A percentile compares a stretch with the other conserved stretches of the same genome.
phyloP scores from a whole-genome alignment of 768 basidiomycete genomes.

The Exidia glandulosa region DNA sequence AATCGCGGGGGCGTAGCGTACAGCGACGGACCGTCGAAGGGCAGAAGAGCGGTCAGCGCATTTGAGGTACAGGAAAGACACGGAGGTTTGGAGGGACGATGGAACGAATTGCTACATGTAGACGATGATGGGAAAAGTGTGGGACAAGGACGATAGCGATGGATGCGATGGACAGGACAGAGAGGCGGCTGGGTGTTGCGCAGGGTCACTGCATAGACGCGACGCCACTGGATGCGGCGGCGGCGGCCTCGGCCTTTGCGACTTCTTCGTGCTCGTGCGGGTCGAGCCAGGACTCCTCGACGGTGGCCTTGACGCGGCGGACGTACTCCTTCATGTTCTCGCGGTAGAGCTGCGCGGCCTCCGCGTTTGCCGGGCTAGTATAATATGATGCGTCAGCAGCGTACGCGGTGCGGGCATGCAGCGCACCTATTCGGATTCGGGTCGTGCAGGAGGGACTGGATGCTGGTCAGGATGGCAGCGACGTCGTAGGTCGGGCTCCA shows the following conservation, averaged over 20 bases:
- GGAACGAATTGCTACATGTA: too few species aligned
- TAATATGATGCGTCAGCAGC: background rate
- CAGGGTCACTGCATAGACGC: too few species aligned
- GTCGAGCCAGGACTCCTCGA: constrained; percentile 93
- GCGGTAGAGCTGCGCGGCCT: constrained; percentile 91
- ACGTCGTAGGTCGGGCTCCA: constrained; percentile 99
- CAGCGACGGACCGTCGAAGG: too few species aligned
- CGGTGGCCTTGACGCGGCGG: constrained; percentile 80
- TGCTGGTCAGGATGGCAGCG: constrained; percentile 92
- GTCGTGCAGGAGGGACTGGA: constrained; percentile 92
- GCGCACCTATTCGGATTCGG: constrained; percentile 78
- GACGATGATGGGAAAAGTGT: too few species aligned
- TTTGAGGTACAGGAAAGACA: too few species aligned
- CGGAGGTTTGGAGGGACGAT: too few species aligned
- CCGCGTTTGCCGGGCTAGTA: constrained; percentile 87
- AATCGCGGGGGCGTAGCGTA: too few species aligned
- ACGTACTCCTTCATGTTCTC: constrained; percentile 99
- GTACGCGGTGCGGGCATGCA: background rate
- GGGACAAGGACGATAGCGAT: too few species aligned
- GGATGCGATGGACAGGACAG: too few species aligned
- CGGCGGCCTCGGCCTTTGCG: background rate
- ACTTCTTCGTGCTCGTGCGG: constrained; percentile 50
- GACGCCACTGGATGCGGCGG: background rate
- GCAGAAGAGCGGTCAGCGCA: too few species aligned
- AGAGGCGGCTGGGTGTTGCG: too few species aligned